A percentile compares a stretch with the other conserved stretches of the same genome.
These are phyloP conservation scores for Malassezia sp. DNA, from an alignment of 1,284 basidiomycete genomes.

Conservation along the genomic window DNA sequence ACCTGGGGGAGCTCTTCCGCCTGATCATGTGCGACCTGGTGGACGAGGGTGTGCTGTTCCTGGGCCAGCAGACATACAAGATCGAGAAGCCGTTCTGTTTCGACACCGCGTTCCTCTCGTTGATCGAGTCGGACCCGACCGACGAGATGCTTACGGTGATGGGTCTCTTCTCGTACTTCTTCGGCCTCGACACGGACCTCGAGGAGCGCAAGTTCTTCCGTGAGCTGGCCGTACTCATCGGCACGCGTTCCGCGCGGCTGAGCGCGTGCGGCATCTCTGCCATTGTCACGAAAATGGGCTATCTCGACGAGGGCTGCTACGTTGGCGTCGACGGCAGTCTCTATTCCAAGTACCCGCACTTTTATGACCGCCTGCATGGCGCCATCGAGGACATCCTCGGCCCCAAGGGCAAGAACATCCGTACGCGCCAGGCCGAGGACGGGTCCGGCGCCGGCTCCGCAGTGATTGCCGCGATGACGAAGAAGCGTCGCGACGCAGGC, in stretches of 20 bases:
- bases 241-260: constrained; percentile 40
- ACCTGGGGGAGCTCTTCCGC: constrained; percentile 90
- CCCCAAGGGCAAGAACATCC: constrained; percentile 32
- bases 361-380: constrained; percentile 36
- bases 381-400: constrained; percentile 46
- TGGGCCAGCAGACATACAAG: constrained; percentile 93
- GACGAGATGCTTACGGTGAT: constrained; percentile 92
- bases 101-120: constrained; percentile 89
- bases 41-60: constrained; percentile 89
- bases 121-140: constrained; percentile 97
- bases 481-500: constrained; percentile 30
- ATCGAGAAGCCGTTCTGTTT: constrained; percentile 82
- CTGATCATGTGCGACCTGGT: constrained; percentile 88
- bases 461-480: constrained; percentile 45
- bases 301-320: constrained; percentile 35
- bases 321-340: constrained; percentile 40
- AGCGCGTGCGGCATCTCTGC: constrained; percentile 43
- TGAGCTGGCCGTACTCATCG: constrained; percentile 59
- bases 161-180: constrained; percentile 65
- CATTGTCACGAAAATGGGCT: constrained; percentile 40
- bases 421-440: constrained; percentile 42
- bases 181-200: constrained; percentile 39
- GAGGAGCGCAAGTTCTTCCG: constrained; percentile 42
- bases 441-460: constrained; percentile 41
- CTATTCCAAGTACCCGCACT: constrained; percentile 43